phyloP scores from a whole-genome alignment of 2,329 filamentous ascomycete genomes.

The Colletotrichum camelliae region DNA sequence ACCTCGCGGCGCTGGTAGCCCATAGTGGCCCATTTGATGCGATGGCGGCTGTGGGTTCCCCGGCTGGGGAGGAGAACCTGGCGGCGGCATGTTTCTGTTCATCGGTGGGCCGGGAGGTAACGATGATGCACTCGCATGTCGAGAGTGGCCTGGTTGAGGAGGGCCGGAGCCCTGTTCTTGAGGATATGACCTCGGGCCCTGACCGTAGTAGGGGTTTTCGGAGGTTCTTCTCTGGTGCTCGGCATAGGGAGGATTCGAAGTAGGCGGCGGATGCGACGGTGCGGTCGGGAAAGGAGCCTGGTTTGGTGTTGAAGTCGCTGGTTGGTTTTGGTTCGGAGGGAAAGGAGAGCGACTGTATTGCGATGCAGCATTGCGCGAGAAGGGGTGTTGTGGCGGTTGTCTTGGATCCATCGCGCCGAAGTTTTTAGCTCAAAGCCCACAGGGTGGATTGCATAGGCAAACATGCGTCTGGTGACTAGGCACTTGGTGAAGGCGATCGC shows the following conservation, averaged over 20 bases:
- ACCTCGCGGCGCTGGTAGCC: constrained; percentile 51
- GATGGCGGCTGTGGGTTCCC: constrained; percentile 35
- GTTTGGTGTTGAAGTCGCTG: constrained; percentile 13
- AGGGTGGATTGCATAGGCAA: constrained; percentile 11
- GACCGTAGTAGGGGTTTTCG: constrained; percentile 48
- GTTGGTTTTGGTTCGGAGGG: constrained; percentile 9
- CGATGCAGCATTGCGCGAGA: constrained; percentile 30
- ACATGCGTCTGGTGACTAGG: background rate
- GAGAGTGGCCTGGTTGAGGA: constrained; percentile 41
- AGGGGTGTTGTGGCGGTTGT: constrained; percentile 37
- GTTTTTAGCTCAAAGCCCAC: constrained; percentile 37
- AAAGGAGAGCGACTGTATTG: constrained; percentile 35
- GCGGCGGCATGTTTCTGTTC: constrained; percentile 52
- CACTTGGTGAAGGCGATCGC: constrained; percentile 8
- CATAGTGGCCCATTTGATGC: constrained; percentile 42
- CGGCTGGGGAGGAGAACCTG: constrained; percentile 47
- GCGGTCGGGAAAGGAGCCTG: constrained; percentile 23
- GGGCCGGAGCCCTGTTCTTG: constrained; percentile 32
- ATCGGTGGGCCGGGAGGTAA: constrained; percentile 41
- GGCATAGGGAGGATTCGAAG: constrained; percentile 32
- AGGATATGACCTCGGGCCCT: constrained; percentile 37
- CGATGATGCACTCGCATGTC: constrained; percentile 51
- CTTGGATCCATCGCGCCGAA: constrained; percentile 38
- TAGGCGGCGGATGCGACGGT: constrained; percentile 8
- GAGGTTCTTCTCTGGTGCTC: constrained; percentile 43